Evolutionary conservation across 2,329 filamentous ascomycete species (phyloP).

Genomic region (Apiospora phragmitis): DNA sequence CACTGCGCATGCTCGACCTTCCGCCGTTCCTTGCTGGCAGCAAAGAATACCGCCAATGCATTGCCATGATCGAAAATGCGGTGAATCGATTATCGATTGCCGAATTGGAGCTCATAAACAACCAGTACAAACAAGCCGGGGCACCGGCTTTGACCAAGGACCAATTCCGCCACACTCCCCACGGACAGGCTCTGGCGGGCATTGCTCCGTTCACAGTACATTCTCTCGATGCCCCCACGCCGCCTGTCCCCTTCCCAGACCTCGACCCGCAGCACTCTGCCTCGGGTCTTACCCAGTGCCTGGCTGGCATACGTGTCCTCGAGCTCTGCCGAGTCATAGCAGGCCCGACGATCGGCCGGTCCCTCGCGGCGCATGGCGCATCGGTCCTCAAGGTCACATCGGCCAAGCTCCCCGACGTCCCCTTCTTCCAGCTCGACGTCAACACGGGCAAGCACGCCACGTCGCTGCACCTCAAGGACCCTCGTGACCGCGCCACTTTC

Average conservation of each 20-base stretch:
- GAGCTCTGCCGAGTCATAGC: constrained; percentile 77
- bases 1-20: constrained; percentile 69
- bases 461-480: constrained; percentile 61
- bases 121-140: constrained; percentile 57
- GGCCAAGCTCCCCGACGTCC: constrained; percentile 67
- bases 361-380: constrained; percentile 74
- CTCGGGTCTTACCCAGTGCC: constrained; percentile 34
- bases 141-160: constrained; percentile 59
- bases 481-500: constrained; percentile 54
- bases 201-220: constrained; percentile 52
- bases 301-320: constrained; percentile 68
- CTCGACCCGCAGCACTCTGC: constrained; percentile 25
- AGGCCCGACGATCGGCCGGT: constrained; percentile 70
- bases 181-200: constrained; percentile 45
- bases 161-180: constrained; percentile 56
- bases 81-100: constrained; percentile 54
- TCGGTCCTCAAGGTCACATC: constrained; percentile 73
- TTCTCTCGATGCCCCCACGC: constrained; percentile 50
- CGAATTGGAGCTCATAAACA: constrained; percentile 61
- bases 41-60: constrained; percentile 59
- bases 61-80: constrained; percentile 58
- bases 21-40: constrained; percentile 61
- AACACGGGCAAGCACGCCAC: constrained; percentile 71
- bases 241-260: constrained; percentile 42
- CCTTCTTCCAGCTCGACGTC: constrained; percentile 71